Evolutionary conservation across 2,329 filamentous ascomycete genomes (phyloP).

Genomic region (Daldinia sp.): DNA sequence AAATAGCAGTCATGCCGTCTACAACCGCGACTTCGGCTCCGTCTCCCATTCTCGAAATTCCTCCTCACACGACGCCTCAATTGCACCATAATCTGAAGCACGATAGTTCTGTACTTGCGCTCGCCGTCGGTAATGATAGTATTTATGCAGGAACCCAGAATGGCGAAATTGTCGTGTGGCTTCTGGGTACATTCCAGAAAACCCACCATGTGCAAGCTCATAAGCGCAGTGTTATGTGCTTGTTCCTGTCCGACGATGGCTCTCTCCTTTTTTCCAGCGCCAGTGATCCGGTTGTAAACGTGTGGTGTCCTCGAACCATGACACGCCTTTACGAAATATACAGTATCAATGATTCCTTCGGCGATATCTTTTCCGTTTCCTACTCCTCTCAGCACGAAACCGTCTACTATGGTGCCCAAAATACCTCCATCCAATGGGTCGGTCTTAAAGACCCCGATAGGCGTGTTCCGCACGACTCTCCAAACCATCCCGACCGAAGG

Average conservation of each 20-base stretch:
- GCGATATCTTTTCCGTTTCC: slow-evolving; percentile 94
- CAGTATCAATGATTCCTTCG: slow-evolving; percentile 87
- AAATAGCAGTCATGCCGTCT: slow-evolving; percentile 38
- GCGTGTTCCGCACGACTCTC: slow-evolving; percentile 67
- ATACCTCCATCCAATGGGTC: slow-evolving; percentile 95
- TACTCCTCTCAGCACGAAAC: slow-evolving; percentile 83
- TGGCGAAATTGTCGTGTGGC: slow-evolving; percentile 93
- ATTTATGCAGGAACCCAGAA: slow-evolving; percentile 94
- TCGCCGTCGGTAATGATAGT: slow-evolving; percentile 80
- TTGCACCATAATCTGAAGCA: slow-evolving; percentile 79
- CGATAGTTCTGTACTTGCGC: slow-evolving; percentile 79
- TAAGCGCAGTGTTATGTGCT: slow-evolving; percentile 86
- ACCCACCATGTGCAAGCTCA: slow-evolving; percentile 84
- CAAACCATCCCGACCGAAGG: slow-evolving; percentile 76
- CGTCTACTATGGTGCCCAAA: slow-evolving; percentile 91
- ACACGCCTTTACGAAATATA: slow-evolving; percentile 87
- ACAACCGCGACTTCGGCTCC: slow-evolving; percentile 34
- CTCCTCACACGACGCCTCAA: slow-evolving; percentile 58
- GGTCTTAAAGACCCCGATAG: slow-evolving; percentile 71
- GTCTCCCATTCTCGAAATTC: slow-evolving; percentile 42
- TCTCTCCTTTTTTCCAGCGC: slow-evolving; percentile 88
- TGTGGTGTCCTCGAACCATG: slow-evolving; percentile 84
- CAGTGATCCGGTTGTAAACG: slow-evolving; percentile 92
- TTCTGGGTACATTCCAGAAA: slow-evolving; percentile 84
- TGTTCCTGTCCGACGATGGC: slow-evolving; percentile 80